Conservation (phyloP, 2,329 filamentous ascomycete species). For the Hawksworthiomyces lignivorus region DNA sequence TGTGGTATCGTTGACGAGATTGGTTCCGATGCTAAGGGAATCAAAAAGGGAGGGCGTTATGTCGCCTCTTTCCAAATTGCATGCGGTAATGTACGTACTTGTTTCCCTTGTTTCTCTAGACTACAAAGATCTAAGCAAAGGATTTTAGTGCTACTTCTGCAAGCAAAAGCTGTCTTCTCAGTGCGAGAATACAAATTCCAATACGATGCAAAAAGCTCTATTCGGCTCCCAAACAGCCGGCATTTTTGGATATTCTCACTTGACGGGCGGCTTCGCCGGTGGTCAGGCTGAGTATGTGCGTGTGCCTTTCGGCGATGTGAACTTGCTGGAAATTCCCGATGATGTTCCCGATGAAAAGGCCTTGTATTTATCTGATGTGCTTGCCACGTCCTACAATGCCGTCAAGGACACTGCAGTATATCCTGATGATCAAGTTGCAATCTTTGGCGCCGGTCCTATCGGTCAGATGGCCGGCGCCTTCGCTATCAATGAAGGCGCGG, state of each 20-base stretch:
- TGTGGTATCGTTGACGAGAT: slow-evolving; percentile 48
- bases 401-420: slow-evolving; percentile 81
- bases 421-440: slow-evolving; percentile 66
- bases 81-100: slow-evolving; percentile 35
- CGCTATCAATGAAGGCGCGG: slow-evolving; percentile 64
- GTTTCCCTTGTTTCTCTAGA: background rate
- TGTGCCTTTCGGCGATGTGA: slow-evolving; percentile 73
- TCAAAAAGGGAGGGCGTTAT: slow-evolving; percentile 58
- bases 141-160: slow-evolving; percentile 63
- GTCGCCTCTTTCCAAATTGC: slow-evolving; percentile 86
- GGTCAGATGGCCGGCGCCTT: slow-evolving; percentile 79
- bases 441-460: slow-evolving; percentile 81
- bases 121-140: background rate
- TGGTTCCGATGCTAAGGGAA: slow-evolving; percentile 44
- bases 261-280: slow-evolving; percentile 80
- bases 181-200: slow-evolving; percentile 73
- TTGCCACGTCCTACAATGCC: slow-evolving; percentile 71
- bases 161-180: slow-evolving; percentile 69
- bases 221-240: slow-evolving; percentile 72
- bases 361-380: slow-evolving; percentile 72
- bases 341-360: slow-evolving; percentile 76
- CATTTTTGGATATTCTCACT: slow-evolving; percentile 67
- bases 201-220: slow-evolving; percentile 62
- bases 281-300: slow-evolving; percentile 83
- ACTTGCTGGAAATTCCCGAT: slow-evolving; percentile 70